A percentile compares a stretch with the other conserved stretches of the same genome.
phyloP scores from a whole-genome alignment of 306 rosid species.

The Vachellia collinsii region DNA sequence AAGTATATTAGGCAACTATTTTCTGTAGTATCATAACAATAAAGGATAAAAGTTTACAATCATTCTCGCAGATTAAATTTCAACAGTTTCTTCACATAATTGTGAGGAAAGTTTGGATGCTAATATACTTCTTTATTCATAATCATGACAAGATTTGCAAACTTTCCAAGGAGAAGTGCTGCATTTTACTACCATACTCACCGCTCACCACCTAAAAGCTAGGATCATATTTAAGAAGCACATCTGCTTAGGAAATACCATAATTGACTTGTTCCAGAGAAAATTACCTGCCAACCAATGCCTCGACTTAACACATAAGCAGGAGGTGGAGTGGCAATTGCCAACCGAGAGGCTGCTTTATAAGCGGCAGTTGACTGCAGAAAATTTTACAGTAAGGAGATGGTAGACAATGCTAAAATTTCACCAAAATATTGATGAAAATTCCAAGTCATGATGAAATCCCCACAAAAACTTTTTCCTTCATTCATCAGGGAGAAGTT shows the following conservation, averaged over 20 bases:
- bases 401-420: slow-evolving; percentile 8
- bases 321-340: slow-evolving; percentile 98
- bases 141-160: not conserved
- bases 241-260: not conserved
- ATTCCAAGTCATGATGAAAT: slow-evolving; percentile 6
- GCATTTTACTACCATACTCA: not conserved
- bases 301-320: slow-evolving; percentile 97
- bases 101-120: not conserved
- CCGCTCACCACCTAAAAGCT: not conserved
- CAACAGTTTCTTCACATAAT: not conserved
- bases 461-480: not conserved
- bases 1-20: not conserved
- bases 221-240: not conserved
- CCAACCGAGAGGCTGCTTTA: slow-evolving; percentile 90
- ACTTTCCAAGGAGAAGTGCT: not conserved
- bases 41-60: not conserved
- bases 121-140: not conserved
- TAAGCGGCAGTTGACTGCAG: slow-evolving; percentile 93
- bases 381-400: slow-evolving; percentile 25
- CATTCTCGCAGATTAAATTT: not conserved
- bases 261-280: slow-evolving; percentile 8
- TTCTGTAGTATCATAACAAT: not conserved
- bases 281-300: slow-evolving; percentile 96
- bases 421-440: not conserved
- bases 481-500: not conserved